These are phyloP conservation scores for Pelargonium fulgidum DNA, from an alignment of 441 rosid species.

Conservation along the genomic window DNA sequence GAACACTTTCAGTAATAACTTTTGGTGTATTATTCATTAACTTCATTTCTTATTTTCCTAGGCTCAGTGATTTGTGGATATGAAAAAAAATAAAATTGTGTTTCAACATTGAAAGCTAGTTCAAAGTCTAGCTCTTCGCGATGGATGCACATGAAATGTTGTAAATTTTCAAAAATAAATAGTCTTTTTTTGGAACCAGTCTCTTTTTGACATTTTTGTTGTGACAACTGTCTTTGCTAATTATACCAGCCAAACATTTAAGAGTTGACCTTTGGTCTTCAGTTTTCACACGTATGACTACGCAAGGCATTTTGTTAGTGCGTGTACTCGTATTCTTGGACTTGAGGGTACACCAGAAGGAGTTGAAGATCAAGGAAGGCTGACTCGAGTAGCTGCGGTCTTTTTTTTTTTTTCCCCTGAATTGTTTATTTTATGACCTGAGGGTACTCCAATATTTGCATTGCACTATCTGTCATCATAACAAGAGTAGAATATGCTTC, in stretches of 20 bases:
- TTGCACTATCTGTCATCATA: conserved; percentile 9
- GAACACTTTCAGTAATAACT: too few species aligned
- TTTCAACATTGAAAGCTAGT: too few species aligned
- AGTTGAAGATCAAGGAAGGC: conserved; percentile 92
- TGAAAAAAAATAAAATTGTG: too few species aligned
- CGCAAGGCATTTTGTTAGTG: conserved; percentile 98
- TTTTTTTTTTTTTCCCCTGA: conserved; percentile 28
- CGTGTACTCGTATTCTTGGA: conserved; percentile 98
- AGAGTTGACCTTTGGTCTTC: conserved; percentile 21
- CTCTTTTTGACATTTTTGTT: background rate
- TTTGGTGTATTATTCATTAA: too few species aligned
- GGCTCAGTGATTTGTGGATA: too few species aligned
- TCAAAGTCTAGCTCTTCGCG: too few species aligned
- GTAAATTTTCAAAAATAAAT: background rate
- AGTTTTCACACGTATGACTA: conserved; percentile 98
- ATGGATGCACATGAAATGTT: too few species aligned
- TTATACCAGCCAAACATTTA: background rate
- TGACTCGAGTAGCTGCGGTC: conserved; percentile 98
- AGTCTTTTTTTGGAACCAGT: background rate
- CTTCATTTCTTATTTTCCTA: too few species aligned
- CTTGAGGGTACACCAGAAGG: conserved; percentile 99
- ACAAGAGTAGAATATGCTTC: conserved; percentile 11
- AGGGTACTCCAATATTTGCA: background rate
- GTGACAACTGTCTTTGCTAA: too few species aligned
- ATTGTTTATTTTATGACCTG: too few species aligned